phyloP scores from a whole-genome alignment of 108 stramenopile species.

The Nannochloropsis granulata region DNA sequence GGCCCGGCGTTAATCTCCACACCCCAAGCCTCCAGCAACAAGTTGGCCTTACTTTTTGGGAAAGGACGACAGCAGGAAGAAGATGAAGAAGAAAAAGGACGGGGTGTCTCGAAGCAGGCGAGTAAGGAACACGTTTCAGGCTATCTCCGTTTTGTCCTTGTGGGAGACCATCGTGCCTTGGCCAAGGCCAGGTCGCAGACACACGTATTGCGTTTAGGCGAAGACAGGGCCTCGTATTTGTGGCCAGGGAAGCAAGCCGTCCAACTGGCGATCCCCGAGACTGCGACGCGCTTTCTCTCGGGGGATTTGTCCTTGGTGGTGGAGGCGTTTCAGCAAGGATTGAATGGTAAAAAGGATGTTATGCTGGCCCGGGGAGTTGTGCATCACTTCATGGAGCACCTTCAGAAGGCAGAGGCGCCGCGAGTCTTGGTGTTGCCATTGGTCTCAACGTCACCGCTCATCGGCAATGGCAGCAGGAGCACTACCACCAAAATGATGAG shows the following conservation, averaged over 20 bases:
- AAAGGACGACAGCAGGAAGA: background rate
- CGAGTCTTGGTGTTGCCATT: background rate
- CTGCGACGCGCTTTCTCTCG: background rate
- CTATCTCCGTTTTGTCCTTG: background rate
- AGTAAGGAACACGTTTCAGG: background rate
- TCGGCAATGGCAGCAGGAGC: background rate
- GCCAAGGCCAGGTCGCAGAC: background rate
- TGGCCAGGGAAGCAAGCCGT: background rate
- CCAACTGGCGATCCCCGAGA: background rate
- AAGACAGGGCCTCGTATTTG: background rate
- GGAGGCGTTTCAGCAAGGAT: background rate
- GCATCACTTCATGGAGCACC: background rate
- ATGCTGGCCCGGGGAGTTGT: background rate
- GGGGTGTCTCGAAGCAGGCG: background rate
- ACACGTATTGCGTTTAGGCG: background rate
- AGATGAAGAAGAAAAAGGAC: background rate
- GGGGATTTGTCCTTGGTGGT: background rate
- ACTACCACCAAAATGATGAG: background rate
- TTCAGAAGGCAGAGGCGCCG: background rate
- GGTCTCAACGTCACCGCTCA: background rate
- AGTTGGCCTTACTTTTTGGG: background rate
- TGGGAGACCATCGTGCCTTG: background rate
- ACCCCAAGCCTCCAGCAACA: too few relatives aligned
- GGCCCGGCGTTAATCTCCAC: too few relatives aligned
- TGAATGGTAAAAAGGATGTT: background rate